A percentile compares a stretch with the other conserved stretches of the same genome.
Conservation (phyloP, 148 eudicot species). For the Rhododendron simsii region DNA sequence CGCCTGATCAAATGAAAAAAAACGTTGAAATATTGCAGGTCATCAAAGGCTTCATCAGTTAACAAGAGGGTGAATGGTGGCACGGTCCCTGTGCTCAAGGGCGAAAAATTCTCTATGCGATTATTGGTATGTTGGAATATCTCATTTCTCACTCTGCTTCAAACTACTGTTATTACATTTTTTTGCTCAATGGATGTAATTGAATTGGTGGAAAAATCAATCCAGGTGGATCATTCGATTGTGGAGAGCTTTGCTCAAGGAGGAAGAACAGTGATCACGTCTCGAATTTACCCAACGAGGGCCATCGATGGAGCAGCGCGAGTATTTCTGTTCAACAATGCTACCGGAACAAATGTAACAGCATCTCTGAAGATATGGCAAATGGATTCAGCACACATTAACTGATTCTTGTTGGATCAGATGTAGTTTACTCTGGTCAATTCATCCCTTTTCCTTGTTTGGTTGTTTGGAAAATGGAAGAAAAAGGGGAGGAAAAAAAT, state of each 20-base stretch:
- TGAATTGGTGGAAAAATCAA: neutral
- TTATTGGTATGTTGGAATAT: conserved; percentile 48
- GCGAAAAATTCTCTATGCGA: conserved; percentile 57
- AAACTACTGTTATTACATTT: neutral
- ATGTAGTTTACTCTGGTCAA: neutral
- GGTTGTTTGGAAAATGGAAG: neutral
- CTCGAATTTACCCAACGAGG: too few relatives aligned
- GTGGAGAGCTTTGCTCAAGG: too few relatives aligned
- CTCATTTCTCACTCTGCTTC: neutral
- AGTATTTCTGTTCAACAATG: too few relatives aligned
- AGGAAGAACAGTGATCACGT: too few relatives aligned
- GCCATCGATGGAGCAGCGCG: too few relatives aligned
- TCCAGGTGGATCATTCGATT: too few relatives aligned
- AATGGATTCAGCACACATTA: too few relatives aligned
- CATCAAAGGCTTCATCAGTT: conserved; percentile 61
- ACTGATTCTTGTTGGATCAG: too few relatives aligned
- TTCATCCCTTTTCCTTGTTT: neutral
- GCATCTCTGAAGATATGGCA: too few relatives aligned
- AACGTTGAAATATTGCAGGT: conserved; percentile 29
- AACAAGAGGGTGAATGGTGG: conserved; percentile 59
- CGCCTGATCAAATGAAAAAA: neutral
- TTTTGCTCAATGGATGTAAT: neutral
- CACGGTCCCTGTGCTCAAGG: conserved; percentile 66
- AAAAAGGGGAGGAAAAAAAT: neutral
- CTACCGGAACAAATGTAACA: too few relatives aligned